Conservation (phyloP, 352 stramenopile species). For the Discostella stelligera region DNA sequence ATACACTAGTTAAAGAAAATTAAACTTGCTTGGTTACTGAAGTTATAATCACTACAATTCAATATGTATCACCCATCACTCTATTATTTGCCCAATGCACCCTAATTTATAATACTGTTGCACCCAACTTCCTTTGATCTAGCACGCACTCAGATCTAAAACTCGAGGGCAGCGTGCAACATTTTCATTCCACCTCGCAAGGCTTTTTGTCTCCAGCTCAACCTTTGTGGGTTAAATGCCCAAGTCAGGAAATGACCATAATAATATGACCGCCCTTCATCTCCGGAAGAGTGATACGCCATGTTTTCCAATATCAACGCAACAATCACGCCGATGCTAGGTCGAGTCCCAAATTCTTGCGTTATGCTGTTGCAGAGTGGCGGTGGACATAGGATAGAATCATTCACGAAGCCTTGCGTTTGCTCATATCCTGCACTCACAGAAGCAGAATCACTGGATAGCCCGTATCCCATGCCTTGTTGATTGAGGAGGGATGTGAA, state of each 20-base stretch:
- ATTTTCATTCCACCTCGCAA: slow-evolving; percentile 55
- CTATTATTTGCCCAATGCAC: too few species aligned
- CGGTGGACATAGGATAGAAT: slow-evolving; percentile 20
- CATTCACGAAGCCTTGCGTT: slow-evolving; percentile 39
- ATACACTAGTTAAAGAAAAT: too few species aligned
- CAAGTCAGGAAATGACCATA: slow-evolving; percentile 35
- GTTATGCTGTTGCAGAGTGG: slow-evolving; percentile 27
- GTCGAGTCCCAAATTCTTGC: slow-evolving; percentile 80
- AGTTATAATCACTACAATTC: too few species aligned
- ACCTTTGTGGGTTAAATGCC: slow-evolving; percentile 69
- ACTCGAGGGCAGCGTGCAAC: slow-evolving; percentile 40
- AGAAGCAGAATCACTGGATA: slow-evolving; percentile 9
- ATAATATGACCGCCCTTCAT: background rate
- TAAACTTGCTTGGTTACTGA: too few species aligned
- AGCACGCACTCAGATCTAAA: too few species aligned
- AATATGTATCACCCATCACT: too few species aligned
- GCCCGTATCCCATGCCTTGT: slow-evolving; percentile 6
- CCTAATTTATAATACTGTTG: too few species aligned
- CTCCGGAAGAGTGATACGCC: slow-evolving; percentile 38
- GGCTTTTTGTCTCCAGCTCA: slow-evolving; percentile 58
- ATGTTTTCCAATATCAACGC: slow-evolving; percentile 76
- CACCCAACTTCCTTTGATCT: too few species aligned
- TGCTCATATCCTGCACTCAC: slow-evolving; percentile 68
- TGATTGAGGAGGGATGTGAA: slow-evolving; percentile 7
- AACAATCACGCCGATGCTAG: slow-evolving; percentile 50